Conservation (phyloP, 139 green algal species). For the Eudorina sp. region DNA sequence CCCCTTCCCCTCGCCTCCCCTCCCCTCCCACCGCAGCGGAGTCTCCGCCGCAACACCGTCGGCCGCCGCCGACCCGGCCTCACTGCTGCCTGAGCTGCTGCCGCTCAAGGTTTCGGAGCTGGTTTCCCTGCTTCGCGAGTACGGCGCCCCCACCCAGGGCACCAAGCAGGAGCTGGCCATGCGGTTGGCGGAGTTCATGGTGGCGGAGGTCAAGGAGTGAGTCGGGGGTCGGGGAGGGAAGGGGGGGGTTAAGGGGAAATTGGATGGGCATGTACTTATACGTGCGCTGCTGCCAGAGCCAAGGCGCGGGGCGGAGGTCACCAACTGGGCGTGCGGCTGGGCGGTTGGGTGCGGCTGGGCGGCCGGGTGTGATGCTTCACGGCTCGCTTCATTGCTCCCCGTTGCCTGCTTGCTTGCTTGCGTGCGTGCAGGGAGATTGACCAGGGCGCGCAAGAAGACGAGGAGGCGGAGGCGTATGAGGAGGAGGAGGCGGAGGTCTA, state of each 20-base stretch:
- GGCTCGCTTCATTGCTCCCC: too few species aligned
- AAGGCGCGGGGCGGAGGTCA: too few species aligned
- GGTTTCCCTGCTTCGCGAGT: not conserved
- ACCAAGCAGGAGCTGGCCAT: constrained; percentile 5
- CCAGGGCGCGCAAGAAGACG: not conserved
- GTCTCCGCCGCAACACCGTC: not conserved
- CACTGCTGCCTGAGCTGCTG: constrained; percentile 12
- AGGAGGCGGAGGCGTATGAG: not conserved
- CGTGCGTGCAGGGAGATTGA: not conserved
- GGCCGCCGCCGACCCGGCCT: not conserved
- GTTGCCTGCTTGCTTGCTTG: too few species aligned
- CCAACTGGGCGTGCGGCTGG: too few species aligned
- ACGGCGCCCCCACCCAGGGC: not conserved
- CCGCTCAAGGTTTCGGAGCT: not conserved
- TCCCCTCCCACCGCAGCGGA: not conserved
- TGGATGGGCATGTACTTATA: too few species aligned
- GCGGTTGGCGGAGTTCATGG: constrained; percentile 31
- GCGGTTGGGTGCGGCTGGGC: too few species aligned
- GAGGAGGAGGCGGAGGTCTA: not conserved
- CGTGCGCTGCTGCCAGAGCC: too few species aligned
- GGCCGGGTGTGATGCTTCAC: too few species aligned
- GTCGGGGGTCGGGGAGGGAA: not conserved
- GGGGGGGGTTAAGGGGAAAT: too few species aligned
- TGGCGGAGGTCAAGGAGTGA: constrained; percentile 32
- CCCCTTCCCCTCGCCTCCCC: not conserved